These are phyloP conservation scores for Oryza officinalis DNA, from an alignment of 176 grass and related monocot genomes.

Conservation along the genomic window DNA sequence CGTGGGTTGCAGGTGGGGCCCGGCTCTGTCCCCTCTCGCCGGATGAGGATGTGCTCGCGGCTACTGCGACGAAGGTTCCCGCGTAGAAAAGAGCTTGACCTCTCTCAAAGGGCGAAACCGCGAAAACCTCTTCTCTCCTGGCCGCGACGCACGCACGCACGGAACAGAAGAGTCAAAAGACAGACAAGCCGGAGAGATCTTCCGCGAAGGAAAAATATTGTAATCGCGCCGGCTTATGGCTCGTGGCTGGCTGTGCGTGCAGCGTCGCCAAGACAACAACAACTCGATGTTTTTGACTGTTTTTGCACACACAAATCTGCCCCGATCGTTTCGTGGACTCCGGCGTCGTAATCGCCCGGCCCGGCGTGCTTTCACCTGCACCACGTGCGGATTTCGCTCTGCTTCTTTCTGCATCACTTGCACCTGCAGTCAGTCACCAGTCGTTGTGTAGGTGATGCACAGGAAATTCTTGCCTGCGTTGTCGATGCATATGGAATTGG, in stretches of 20 bases:
- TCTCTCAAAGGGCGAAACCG: background rate
- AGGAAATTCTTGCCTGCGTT: background rate
- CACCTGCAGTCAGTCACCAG: background rate
- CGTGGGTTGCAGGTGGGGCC: conserved; percentile 3
- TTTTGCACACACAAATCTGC: too few species aligned
- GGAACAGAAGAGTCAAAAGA: conserved; percentile 13
- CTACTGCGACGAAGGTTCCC: conserved; percentile 42
- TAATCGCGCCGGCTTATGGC: too few species aligned
- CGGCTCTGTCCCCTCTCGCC: background rate
- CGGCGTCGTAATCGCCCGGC: too few species aligned
- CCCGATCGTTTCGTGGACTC: background rate
- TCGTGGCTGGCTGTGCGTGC: background rate
- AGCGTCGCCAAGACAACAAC: background rate
- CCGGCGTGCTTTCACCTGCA: background rate
- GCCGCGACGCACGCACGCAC: background rate
- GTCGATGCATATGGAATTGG: background rate
- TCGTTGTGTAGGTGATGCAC: background rate
- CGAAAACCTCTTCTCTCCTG: background rate
- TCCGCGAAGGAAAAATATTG: background rate
- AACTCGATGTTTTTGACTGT: background rate
- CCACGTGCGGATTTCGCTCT: background rate
- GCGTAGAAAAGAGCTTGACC: conserved; percentile 44
- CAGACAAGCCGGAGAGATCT: background rate
- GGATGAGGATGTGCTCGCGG: conserved; percentile 19
- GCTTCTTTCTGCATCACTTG: background rate